A percentile compares a stretch with the other conserved stretches of the same genome.
phyloP scores from a whole-genome alignment of 331 rosid genomes.

The Arachis monticola region DNA sequence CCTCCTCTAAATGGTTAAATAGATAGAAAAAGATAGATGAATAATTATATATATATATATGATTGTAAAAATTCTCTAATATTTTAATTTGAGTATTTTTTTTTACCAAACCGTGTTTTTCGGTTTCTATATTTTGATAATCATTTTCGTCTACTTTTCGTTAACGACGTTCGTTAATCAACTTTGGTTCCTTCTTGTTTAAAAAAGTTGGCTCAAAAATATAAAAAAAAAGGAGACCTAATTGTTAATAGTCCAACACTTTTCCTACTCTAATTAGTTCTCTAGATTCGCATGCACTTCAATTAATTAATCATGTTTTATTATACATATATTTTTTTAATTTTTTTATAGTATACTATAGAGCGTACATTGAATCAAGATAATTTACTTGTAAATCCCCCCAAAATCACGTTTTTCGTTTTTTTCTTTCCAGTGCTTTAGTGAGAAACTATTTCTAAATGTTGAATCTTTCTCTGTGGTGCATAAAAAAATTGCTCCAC shows the following conservation, averaged over 20 bases:
- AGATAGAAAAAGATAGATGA: no score
- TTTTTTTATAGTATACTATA: neutral
- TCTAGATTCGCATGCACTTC: conserved; percentile 8
- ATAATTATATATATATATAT: no score
- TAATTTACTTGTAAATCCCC: conserved; percentile 38
- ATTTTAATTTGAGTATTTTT: neutral
- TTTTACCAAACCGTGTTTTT: neutral
- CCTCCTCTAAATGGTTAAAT: no score
- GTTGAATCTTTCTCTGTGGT: conserved; percentile 38
- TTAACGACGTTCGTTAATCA: conserved; percentile 26
- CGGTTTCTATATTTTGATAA: conserved; percentile 3
- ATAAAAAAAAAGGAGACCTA: conserved; percentile 40
- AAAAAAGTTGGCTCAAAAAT: conserved; percentile 17
- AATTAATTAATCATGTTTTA: conserved; percentile 12
- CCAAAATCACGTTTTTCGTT: conserved; percentile 46
- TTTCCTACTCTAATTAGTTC: conserved; percentile 10
- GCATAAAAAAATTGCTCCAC: conserved; percentile 28
- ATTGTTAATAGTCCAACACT: conserved; percentile 39
- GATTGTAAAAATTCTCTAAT: no score
- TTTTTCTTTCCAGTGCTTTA: conserved; percentile 25
- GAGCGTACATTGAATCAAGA: conserved; percentile 26
- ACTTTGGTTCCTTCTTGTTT: conserved; percentile 37
- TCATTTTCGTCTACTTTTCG: conserved; percentile 28
- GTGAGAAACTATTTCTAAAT: conserved; percentile 31
- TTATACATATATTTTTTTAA: neutral